Evolutionary conservation across 2,329 filamentous ascomycete species (phyloP), one percentile per base, ranked within the genome.

Genomic region (Penicillium fuscoglaucum): DNA sequence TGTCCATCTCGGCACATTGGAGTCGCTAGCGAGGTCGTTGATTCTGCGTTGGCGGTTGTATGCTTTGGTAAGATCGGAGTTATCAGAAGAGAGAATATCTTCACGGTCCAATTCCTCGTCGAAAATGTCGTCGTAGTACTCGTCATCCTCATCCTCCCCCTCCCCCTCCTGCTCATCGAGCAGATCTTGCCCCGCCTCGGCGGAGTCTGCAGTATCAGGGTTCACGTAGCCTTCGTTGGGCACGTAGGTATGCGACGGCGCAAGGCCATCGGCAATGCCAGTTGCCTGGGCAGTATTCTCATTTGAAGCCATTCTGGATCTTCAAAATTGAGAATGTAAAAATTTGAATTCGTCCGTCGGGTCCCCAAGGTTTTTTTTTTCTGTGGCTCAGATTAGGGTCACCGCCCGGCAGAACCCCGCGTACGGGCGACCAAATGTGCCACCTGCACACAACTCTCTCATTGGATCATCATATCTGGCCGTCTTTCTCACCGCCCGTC

Each of bases 31-130:
- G 12, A 77, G 72, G 58, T 86, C 83, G 69, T 87, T 85, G 56
- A 90, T 76, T 69, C 87, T 87, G 59, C 86, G 84, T 73, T 96
- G 91, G 61, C 92, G 88, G 74, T 96, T 96, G 80, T 95, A 95
- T 8, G 88, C 87, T 77, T 96, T 95, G 39, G 91, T 92, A 57
- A 91, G 84, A 74, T 96, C 90, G 40, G 83, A 69, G 0, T 83
- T 79, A 60, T 87, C 85, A 1, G 79, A 82, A 0, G 84, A 81
- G 8, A 80, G 79, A 49, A 86, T 79, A 19, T 83, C 76, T 68
- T 84, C 85, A 26, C 81, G 79, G 50, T 79, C 79, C 26, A 86
- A 66, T 46, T 83, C 80, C 17, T 86, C 82, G 43, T 82, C 79
- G 55, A 80, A 81, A 29, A 84, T 82, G 60, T 83, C 82, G 55